These are phyloP conservation scores for Mycogone perniciosa DNA, from an alignment of 2,329 filamentous ascomycete species.

Conservation along the genomic window DNA sequence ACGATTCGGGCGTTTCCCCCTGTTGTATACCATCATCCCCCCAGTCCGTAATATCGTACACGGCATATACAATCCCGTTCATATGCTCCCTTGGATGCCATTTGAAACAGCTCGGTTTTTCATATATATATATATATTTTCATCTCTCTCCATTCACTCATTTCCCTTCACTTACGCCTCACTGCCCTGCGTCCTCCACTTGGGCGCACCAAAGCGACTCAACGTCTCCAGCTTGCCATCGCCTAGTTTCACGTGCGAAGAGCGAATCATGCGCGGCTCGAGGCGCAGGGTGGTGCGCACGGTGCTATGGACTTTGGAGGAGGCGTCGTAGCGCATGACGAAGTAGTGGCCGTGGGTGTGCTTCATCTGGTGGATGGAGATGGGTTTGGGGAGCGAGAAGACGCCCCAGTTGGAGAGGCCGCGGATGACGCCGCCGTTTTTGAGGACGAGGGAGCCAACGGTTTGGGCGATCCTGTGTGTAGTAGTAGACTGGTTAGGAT, in stretches of 20 bases:
- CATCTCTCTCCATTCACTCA: neutral
- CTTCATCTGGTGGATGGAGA: constrained; percentile 72
- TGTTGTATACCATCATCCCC: neutral
- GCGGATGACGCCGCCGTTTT: constrained; percentile 80
- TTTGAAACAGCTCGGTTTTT: too few species aligned
- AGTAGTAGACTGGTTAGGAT: neutral
- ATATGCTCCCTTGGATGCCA: neutral
- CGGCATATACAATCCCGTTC: neutral
- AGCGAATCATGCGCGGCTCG: constrained; percentile 86
- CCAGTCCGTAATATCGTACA: too few species aligned
- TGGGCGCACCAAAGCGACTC: constrained; percentile 42
- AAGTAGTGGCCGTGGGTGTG: constrained; percentile 93
- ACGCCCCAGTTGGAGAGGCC: constrained; percentile 93
- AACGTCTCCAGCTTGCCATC: constrained; percentile 49
- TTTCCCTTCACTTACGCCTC: constrained; percentile 21
- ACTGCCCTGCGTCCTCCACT: constrained; percentile 38
- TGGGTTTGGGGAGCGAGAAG: constrained; percentile 76
- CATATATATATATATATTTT: neutral
- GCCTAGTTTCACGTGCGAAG: constrained; percentile 81
- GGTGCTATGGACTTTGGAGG: constrained; percentile 63
- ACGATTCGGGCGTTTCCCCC: too few species aligned
- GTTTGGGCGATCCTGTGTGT: constrained; percentile 72
- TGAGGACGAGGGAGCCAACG: constrained; percentile 75
- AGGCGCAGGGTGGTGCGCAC: constrained; percentile 70
- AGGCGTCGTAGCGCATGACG: constrained; percentile 90